Base-by-base conservation (phyloP, 352 stramenopile species). In the Saprolegnia parasitica region DNA sequence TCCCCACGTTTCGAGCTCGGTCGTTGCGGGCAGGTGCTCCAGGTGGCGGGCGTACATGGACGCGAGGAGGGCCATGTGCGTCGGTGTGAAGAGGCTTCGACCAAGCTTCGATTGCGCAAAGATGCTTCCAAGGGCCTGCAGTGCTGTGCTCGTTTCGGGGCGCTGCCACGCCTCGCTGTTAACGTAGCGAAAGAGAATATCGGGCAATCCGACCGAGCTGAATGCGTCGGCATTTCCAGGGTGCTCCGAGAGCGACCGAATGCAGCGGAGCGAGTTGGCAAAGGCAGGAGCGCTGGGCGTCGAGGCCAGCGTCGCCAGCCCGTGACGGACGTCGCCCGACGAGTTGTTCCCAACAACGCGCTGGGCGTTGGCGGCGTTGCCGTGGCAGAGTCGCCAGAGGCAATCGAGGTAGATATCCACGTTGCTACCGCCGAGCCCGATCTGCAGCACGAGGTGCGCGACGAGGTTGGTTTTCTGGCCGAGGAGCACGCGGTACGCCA, bases 351-450 rank as follows among this genome's bases (percentile, higher is more conserved):
- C 40, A 23, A 16, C 18, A 4, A 56, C 63, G 35, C 35, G 63
- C 20, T 54, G 29, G 5, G 50, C 42, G 23, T 70, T 70, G 16
- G 16, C 23, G 47, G 46, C 13, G 37, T 70, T 26, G n/a, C 50
- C 50, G n/a, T 50, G 37, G 23, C 63, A 70, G 6, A 70, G 35
- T 39, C 63, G 63, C 63, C 63, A 70, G 15, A 70, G 47, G 29
- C 63, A 70, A 20, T 70, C 49, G 6, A 70, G 21, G 35, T 32
- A 56, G 6, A 58, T 42, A 5, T 55, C 16, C 0, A 58, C 8
- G 35, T 16, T 18, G 13, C 13, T 3, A 16, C 24, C 52, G 35
- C 35, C 40, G 23, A 10, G 11, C 4, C 62, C 11, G 20, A 70
- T 61, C n/a, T 26, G 47, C 21, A 15, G 8, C 18, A 47, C 47